A percentile compares a stretch with the other conserved stretches of the same genome.
phyloP scores from a whole-genome alignment of 2,329 filamentous ascomycete species.

The Aspergillus puulaauensis region DNA sequence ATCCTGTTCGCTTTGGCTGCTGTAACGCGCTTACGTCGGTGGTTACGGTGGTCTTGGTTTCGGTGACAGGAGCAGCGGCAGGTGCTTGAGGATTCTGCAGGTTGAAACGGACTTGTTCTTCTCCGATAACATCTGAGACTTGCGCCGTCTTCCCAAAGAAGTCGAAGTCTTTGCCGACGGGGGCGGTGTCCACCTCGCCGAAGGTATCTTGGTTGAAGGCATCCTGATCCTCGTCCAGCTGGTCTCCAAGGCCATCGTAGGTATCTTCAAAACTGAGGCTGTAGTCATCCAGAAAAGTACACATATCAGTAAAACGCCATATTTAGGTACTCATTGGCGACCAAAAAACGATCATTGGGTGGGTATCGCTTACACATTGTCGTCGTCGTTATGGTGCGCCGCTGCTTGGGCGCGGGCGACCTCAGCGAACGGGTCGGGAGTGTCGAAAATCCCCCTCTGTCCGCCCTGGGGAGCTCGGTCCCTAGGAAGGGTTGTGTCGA shows the following conservation, averaged over 20 bases:
- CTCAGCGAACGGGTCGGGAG: slow-evolving; percentile 85
- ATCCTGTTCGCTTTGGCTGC: slow-evolving; percentile 74
- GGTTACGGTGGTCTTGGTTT: slow-evolving; percentile 34
- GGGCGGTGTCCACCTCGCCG: slow-evolving; percentile 51
- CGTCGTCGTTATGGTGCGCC: slow-evolving; percentile 54
- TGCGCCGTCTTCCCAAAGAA: slow-evolving; percentile 93
- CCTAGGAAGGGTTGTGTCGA: slow-evolving; percentile 68
- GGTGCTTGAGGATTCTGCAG: slow-evolving; percentile 64
- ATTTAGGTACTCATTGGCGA: neutral
- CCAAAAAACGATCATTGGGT: neutral
- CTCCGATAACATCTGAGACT: slow-evolving; percentile 79
- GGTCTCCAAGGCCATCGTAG: slow-evolving; percentile 89
- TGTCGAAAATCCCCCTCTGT: slow-evolving; percentile 73
- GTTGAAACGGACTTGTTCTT: slow-evolving; percentile 83
- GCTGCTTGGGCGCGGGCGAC: slow-evolving; percentile 61
- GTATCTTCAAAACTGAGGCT: slow-evolving; percentile 93
- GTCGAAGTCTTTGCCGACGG: slow-evolving; percentile 90
- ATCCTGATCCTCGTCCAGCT: slow-evolving; percentile 88
- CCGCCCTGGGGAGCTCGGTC: slow-evolving; percentile 67
- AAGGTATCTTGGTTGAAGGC: slow-evolving; percentile 98
- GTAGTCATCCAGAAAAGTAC: slow-evolving; percentile 6
- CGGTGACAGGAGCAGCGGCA: slow-evolving; percentile 33
- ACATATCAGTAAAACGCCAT: neutral
- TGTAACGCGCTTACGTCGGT: slow-evolving; percentile 37
- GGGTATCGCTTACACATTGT: slow-evolving; percentile 58